A percentile compares a stretch with the other conserved stretches of the same genome.
Conservation (phyloP, 108 stramenopile species). For the Cyclotella distinguenda region DNA sequence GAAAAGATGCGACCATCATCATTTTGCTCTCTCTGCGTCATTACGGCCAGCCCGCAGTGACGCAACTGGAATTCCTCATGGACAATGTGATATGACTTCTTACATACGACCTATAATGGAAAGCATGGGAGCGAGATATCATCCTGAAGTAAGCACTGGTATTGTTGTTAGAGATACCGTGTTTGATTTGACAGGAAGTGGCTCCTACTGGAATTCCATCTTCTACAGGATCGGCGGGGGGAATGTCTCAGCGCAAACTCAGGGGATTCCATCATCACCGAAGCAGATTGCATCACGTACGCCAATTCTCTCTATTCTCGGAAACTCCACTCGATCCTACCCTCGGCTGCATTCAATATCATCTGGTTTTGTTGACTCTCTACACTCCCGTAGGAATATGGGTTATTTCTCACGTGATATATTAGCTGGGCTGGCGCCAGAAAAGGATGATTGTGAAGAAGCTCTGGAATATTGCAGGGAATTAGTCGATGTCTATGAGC, state of each 20-base stretch:
- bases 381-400: constrained; percentile 48
- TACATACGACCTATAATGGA: constrained; percentile 54
- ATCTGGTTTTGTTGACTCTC: constrained; percentile 44
- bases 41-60: constrained; percentile 49
- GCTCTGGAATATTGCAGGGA: constrained; percentile 62
- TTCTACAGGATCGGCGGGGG: constrained; percentile 2
- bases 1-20: constrained; percentile 60
- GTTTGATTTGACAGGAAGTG: constrained; percentile 49
- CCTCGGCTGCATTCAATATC: constrained; percentile 46
- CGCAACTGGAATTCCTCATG: neutral
- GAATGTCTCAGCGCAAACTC: neutral
- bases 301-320: constrained; percentile 59
- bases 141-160: constrained; percentile 64
- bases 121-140: constrained; percentile 69
- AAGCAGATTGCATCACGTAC: constrained; percentile 14
- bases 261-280: neutral
- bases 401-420: constrained; percentile 69
- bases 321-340: constrained; percentile 67
- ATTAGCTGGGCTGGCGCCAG: constrained; percentile 66
- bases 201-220: constrained; percentile 62
- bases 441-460: constrained; percentile 75
- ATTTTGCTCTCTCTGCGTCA: constrained; percentile 69
- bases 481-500: constrained; percentile 69
- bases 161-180: constrained; percentile 58
- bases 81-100: constrained; percentile 7